Base-by-base conservation (phyloP, 2,329 filamentous ascomycete species). In the Simplicillium sp. region DNA sequence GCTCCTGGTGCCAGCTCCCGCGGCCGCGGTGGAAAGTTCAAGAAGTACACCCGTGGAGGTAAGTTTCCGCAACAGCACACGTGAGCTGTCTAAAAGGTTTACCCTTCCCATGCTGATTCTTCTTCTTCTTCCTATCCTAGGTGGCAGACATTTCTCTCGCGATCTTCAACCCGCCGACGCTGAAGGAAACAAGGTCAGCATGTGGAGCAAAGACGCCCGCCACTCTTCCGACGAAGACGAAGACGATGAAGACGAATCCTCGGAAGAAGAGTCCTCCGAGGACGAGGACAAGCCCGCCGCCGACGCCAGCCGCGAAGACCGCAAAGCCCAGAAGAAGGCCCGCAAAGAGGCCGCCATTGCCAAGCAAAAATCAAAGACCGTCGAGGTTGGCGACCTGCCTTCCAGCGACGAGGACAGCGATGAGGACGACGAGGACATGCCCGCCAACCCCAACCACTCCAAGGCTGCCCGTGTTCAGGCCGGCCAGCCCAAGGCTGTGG, bases 71-170 rank as follows among this genome's bases (percentile, higher is more conserved):
- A 33, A 40, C 36, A 16, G 20, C 36, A 16, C 20, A 25, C 39
- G 29, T 43, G 29, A 31, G 20, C 29, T 15, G 8, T 6, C 16
- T 25, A 35, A 29, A 16, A 29, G 18, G 17, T 33, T 33, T n/a
- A n/a, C n/a, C n/a, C n/a, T n/a, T n/a, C n/a, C n/a, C 17, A 39
- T 8, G 29, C 3, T 4, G 11, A 37, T 12, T 13, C 13, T n/a
- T 37, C 37, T 37, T 16, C n/a, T n/a, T n/a, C n/a, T n/a, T n/a
- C n/a, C n/a, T n/a, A n/a, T n/a, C n/a, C n/a, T 49, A 95, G 89
- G 89, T 47, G 92, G 92, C 57, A 95, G 96, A 67, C 83, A 94
- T 58, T 98, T 94, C 69, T 96, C 89, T 50, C 84, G 87, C 50
- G 82, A 96, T 61, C 80, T 97, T 36, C 82, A 86, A 61, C 89